These are phyloP conservation scores for Retiboletus flavoniger DNA, from an alignment of 1,284 basidiomycete genomes.

Conservation along the genomic window DNA sequence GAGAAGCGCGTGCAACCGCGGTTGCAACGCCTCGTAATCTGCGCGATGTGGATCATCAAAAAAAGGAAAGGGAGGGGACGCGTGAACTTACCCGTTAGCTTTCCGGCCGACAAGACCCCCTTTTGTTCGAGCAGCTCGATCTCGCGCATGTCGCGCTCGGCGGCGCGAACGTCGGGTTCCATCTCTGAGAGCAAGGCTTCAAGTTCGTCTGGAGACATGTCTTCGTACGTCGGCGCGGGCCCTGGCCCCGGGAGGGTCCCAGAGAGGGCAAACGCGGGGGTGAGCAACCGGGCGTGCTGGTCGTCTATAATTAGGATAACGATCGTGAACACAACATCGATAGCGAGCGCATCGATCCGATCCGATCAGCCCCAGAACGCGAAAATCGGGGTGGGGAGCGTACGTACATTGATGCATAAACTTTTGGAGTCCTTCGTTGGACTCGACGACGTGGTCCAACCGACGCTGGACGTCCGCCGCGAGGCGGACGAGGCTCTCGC, in stretches of 20 bases:
- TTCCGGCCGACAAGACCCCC: constrained; percentile 69
- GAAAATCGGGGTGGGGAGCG: background rate
- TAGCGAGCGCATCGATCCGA: too few relatives aligned
- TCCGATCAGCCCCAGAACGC: too few relatives aligned
- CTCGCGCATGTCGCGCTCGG: constrained; percentile 75
- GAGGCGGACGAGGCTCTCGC: constrained; percentile 55
- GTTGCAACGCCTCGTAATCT: constrained; percentile 64
- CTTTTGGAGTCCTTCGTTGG: constrained; percentile 65
- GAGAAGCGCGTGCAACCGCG: constrained; percentile 58
- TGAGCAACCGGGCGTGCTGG: constrained; percentile 68
- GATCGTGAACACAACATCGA: too few relatives aligned
- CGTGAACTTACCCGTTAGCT: constrained; percentile 51
- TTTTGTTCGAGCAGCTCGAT: constrained; percentile 67
- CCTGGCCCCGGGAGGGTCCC: constrained; percentile 49
- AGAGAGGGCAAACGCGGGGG: constrained; percentile 69
- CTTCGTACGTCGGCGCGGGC: constrained; percentile 52
- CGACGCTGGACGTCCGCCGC: constrained; percentile 60
- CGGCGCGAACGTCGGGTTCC: constrained; percentile 75
- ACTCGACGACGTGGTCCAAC: constrained; percentile 55
- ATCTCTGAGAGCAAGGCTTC: constrained; percentile 71
- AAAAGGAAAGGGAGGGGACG: background rate
- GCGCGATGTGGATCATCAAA: background rate
- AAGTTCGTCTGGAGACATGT: constrained; percentile 63
- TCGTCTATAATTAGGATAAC: constrained; percentile 51
- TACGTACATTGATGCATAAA: constrained; percentile 69